Evolutionary conservation across 2,329 filamentous ascomycete species (phyloP).

Genomic region (Venturia oleaginea): DNA sequence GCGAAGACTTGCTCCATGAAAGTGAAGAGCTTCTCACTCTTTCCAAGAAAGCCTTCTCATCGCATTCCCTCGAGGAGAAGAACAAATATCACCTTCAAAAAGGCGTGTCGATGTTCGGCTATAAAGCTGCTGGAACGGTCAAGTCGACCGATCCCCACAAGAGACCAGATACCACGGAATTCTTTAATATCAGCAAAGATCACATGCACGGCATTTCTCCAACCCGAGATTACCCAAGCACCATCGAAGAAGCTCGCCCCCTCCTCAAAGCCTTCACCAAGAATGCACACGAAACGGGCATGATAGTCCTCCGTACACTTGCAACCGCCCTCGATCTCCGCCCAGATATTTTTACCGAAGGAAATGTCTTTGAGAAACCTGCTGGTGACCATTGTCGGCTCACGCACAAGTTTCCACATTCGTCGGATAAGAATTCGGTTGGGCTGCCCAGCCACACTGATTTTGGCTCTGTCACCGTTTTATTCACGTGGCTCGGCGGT

Average conservation of each 20-base stretch:
- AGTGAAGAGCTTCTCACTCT: conserved; percentile 4
- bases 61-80: conserved; percentile 9
- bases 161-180: conserved; percentile 12
- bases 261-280: conserved; percentile 10
- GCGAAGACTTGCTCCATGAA: conserved; percentile 3
- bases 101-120: conserved; percentile 12
- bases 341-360: background rate
- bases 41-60: conserved; percentile 9
- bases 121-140: conserved; percentile 13
- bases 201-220: conserved; percentile 12
- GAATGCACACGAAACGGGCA: conserved; percentile 11
- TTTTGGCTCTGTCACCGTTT: conserved; percentile 31
- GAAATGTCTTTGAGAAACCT: conserved; percentile 6
- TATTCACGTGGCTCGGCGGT: conserved; percentile 34
- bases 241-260: background rate
- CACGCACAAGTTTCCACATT: conserved; percentile 12
- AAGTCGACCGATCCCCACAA: conserved; percentile 10
- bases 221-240: conserved; percentile 6
- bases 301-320: conserved; percentile 5
- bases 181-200: conserved; percentile 13
- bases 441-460: conserved; percentile 24
- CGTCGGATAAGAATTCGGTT: conserved; percentile 9
- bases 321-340: background rate
- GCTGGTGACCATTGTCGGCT: conserved; percentile 14
- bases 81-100: conserved; percentile 6